These are phyloP conservation scores for Phyllosticta citriasiana DNA, from an alignment of 2,329 filamentous ascomycete genomes.

Conservation along the genomic window DNA sequence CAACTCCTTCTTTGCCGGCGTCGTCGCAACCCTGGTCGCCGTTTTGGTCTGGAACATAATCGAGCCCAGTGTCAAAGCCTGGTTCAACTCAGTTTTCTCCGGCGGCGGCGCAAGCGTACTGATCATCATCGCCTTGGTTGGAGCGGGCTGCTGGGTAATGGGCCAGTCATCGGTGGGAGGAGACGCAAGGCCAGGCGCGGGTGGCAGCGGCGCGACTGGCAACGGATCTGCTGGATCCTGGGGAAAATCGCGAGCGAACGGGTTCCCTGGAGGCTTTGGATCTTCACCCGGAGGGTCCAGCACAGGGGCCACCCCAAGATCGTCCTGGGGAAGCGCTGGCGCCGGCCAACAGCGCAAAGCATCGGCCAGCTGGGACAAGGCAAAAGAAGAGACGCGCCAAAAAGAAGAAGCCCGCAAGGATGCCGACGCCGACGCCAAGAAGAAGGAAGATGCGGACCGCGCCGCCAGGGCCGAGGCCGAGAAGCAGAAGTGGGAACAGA, in stretches of 20 bases:
- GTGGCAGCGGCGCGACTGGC: constrained; percentile 15
- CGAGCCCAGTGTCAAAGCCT: constrained; percentile 62
- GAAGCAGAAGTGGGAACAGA: constrained; percentile 43
- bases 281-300: constrained; percentile 9
- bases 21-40: constrained; percentile 62
- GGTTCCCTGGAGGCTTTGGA: constrained; percentile 20
- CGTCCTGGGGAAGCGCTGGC: constrained; percentile 18
- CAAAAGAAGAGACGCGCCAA: constrained; percentile 54
- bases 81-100: constrained; percentile 61
- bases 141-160: constrained; percentile 72
- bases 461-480: constrained; percentile 37
- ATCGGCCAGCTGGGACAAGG: constrained; percentile 52
- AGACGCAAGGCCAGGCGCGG: constrained; percentile 14
- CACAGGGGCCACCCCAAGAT: constrained; percentile 14
- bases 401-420: constrained; percentile 50
- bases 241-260: constrained; percentile 20
- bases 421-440: constrained; percentile 9
- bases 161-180: constrained; percentile 53
- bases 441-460: constrained; percentile 39
- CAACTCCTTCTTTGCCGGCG: constrained; percentile 86
- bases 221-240: constrained; percentile 14
- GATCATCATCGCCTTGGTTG: constrained; percentile 62
- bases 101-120: constrained; percentile 60
- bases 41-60: constrained; percentile 65
- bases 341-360: constrained; percentile 14